These are phyloP conservation scores for Zelonia costaricensis DNA, from an alignment of 208 protist genomes.

Conservation along the genomic window DNA sequence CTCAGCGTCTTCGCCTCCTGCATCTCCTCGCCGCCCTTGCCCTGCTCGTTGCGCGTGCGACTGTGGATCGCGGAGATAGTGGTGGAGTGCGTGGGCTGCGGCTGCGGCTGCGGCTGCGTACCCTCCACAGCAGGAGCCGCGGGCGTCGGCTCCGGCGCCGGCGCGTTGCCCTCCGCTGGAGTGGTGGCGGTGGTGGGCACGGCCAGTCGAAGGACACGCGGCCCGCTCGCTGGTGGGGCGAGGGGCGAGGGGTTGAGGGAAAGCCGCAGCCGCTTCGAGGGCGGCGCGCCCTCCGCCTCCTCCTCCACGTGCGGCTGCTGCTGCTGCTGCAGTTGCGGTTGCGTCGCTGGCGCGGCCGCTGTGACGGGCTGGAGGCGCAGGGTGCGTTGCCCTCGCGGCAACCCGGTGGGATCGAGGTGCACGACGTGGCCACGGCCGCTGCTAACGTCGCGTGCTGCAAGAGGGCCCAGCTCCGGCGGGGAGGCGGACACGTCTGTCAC, in stretches of 20 bases:
- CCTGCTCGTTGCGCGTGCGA: neutral
- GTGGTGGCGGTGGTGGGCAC: neutral
- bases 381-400: too few species aligned
- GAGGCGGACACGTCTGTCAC: too few species aligned
- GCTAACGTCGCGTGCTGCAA: too few species aligned
- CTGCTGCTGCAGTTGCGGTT: neutral
- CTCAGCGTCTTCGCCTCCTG: neutral
- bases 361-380: slow-evolving; percentile 12
- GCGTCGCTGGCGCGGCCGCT: neutral
- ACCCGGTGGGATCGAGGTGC: too few species aligned
- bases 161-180: neutral
- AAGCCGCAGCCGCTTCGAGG: slow-evolving; percentile 21
- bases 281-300: slow-evolving; percentile 3
- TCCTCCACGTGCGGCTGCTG: neutral
- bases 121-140: neutral
- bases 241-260: neutral
- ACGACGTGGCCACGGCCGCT: too few species aligned
- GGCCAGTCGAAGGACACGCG: neutral
- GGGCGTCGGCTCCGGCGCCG: too few species aligned
- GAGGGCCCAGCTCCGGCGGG: too few species aligned
- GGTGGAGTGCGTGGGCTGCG: too few species aligned
- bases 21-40: neutral
- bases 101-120: neutral
- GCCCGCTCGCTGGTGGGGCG: neutral
- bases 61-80: neutral